phyloP scores from a whole-genome alignment of 2,329 filamentous ascomycete species.

The Alternaria viburni region DNA sequence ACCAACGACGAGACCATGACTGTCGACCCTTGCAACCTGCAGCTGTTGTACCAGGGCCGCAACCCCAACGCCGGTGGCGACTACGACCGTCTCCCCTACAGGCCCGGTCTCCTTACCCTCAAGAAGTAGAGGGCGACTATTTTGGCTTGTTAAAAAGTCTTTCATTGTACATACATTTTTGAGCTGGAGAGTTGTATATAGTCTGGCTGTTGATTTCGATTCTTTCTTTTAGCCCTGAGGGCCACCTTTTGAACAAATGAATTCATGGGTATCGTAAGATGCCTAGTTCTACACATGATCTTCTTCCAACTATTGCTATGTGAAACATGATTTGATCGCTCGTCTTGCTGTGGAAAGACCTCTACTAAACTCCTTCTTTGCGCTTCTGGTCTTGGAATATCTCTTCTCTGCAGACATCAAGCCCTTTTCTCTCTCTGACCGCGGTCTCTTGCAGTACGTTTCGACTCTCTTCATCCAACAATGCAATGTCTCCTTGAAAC shows the following conservation, averaged over 20 bases:
- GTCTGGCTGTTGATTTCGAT: not conserved
- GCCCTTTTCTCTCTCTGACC: slow-evolving; percentile 11
- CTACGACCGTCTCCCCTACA: slow-evolving; percentile 62
- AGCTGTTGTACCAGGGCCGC: slow-evolving; percentile 68
- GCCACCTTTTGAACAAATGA: not conserved
- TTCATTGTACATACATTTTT: slow-evolving; percentile 13
- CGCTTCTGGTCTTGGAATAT: not conserved
- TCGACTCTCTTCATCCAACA: slow-evolving; percentile 1
- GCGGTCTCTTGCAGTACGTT: slow-evolving; percentile 10
- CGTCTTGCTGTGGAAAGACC: not conserved
- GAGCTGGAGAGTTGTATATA: slow-evolving; percentile 7
- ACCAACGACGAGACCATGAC: slow-evolving; percentile 68
- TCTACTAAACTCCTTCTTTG: not conserved
- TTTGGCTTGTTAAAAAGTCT: not conserved
- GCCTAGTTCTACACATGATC: not conserved
- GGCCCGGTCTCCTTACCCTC: slow-evolving; percentile 51
- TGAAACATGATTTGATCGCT: slow-evolving; percentile 7
- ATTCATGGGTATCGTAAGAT: not conserved
- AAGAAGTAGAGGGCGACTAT: slow-evolving; percentile 1
- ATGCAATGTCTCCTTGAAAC: not conserved
- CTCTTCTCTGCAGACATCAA: slow-evolving; percentile 16
- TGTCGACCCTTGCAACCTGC: slow-evolving; percentile 68
- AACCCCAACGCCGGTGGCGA: slow-evolving; percentile 51
- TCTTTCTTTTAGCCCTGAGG: not conserved
- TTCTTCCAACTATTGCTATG: not conserved